Percentiles rank a stretch among this genome's conserved stretches.
These are phyloP conservation scores for Epichloe aotearoae DNA, from an alignment of 2,329 filamentous ascomycete genomes.

Conservation along the genomic window DNA sequence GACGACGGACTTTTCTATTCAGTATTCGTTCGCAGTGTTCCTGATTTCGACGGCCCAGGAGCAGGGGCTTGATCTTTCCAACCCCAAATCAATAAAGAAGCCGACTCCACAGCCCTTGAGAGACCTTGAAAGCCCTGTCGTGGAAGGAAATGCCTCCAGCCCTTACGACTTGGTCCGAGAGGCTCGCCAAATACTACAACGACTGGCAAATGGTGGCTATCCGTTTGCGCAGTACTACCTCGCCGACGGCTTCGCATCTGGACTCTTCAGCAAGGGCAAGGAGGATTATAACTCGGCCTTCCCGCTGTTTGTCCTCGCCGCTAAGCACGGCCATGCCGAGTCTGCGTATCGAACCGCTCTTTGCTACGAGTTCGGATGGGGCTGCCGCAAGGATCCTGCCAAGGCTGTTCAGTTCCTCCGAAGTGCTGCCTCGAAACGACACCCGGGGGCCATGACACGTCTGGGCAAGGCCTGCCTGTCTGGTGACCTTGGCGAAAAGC, in stretches of 20 bases:
- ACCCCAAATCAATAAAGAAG: constrained; percentile 30
- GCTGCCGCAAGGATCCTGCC: constrained; percentile 73
- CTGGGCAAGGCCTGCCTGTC: constrained; percentile 82
- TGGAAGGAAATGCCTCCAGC: constrained; percentile 33
- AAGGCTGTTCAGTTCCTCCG: constrained; percentile 93
- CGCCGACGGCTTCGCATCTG: constrained; percentile 85
- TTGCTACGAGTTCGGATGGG: constrained; percentile 98
- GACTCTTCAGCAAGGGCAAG: constrained; percentile 88
- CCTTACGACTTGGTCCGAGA: constrained; percentile 66
- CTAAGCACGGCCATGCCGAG: constrained; percentile 94
- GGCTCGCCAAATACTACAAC: constrained; percentile 79
- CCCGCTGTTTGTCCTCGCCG: constrained; percentile 80
- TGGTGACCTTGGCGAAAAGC: constrained; percentile 76
- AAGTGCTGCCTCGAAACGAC: constrained; percentile 79
- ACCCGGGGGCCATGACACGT: constrained; percentile 88
- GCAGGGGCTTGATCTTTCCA: constrained; percentile 44
- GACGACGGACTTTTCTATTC: constrained; percentile 76
- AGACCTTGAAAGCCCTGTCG: constrained; percentile 33
- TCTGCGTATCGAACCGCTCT: constrained; percentile 86
- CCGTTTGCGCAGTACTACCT: constrained; percentile 98
- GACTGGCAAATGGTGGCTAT: constrained; percentile 74
- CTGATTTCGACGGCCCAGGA: constrained; percentile 83
- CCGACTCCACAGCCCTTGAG: constrained; percentile 30
- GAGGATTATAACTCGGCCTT: constrained; percentile 87
- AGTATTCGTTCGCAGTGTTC: constrained; percentile 94